These are phyloP conservation scores for Ophiocordyceps polyrhachis-furcata DNA, from an alignment of 2,329 filamentous ascomycete genomes.

Conservation along the genomic window DNA sequence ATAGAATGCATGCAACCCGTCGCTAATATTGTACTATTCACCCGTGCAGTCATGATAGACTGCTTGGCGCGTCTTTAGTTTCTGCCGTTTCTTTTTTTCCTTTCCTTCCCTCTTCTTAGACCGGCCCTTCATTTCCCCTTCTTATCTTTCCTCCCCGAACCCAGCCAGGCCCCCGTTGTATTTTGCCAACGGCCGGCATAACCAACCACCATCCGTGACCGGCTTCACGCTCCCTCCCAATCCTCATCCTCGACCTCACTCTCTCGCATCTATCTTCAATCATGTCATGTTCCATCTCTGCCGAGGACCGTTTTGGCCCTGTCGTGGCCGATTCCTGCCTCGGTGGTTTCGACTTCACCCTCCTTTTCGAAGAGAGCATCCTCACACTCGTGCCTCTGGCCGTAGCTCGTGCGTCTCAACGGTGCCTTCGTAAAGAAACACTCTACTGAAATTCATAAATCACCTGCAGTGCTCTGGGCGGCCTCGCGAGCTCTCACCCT, in stretches of 20 bases:
- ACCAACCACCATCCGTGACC: not conserved
- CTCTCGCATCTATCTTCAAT: not conserved
- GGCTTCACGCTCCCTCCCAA: not conserved
- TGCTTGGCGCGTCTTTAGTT: not conserved
- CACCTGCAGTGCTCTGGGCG: not conserved
- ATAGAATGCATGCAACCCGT: not conserved
- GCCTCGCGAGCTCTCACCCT: constrained; percentile 1
- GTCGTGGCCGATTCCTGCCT: constrained; percentile 5
- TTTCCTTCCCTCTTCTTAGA: not conserved
- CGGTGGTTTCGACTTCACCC: constrained; percentile 12
- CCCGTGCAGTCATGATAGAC: not conserved
- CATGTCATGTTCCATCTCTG: constrained; percentile 3
- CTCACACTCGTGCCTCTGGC: constrained; percentile 7
- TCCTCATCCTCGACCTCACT: not conserved
- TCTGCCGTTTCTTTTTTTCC: not conserved
- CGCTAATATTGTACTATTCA: not conserved
- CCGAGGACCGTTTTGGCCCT: constrained; percentile 6
- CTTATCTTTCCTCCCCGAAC: not conserved
- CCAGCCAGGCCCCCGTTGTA: no score
- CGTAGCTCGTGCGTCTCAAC: constrained; percentile 3
- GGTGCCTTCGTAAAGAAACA: not conserved
- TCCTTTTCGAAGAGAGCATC: constrained; percentile 11
- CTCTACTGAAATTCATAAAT: not conserved
- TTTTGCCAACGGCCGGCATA: no score
- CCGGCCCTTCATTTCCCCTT: not conserved